phyloP scores from a whole-genome alignment of 2,329 filamentous ascomycete genomes.

The Phaeoacremonium minimum region DNA sequence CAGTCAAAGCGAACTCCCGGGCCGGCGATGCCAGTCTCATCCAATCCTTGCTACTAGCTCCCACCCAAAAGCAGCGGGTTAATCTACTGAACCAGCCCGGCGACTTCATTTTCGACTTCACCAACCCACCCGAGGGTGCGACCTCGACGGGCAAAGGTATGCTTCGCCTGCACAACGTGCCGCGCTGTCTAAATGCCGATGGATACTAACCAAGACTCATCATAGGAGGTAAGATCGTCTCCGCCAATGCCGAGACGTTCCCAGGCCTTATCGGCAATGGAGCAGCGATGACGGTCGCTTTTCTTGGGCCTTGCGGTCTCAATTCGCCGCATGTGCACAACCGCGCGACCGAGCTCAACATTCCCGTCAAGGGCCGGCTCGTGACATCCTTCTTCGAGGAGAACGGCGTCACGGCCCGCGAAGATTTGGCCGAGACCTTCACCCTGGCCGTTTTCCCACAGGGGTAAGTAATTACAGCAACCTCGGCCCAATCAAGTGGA shows the following conservation, averaged over 20 bases:
- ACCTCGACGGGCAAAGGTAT: not conserved
- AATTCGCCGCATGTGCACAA: constrained; percentile 54
- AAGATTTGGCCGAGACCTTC: constrained; percentile 29
- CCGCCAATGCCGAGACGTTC: constrained; percentile 41
- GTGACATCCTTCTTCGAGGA: constrained; percentile 47
- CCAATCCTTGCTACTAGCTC: constrained; percentile 19
- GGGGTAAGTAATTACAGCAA: constrained; percentile 14
- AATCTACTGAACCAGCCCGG: constrained; percentile 24
- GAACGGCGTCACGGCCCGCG: constrained; percentile 32
- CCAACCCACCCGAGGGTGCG: constrained; percentile 8
- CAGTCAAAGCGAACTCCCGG: constrained; percentile 22
- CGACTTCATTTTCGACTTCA: constrained; percentile 39
- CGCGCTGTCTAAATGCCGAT: too few species aligned
- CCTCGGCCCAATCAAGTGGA: too few species aligned
- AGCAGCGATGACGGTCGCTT: constrained; percentile 32
- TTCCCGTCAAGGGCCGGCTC: constrained; percentile 43
- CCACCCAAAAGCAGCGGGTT: constrained; percentile 24
- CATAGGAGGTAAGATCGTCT: constrained; percentile 21
- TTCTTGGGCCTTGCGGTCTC: constrained; percentile 40
- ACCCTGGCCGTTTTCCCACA: constrained; percentile 46
- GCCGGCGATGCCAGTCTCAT: constrained; percentile 19
- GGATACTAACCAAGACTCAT: too few species aligned
- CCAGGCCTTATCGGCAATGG: constrained; percentile 41
- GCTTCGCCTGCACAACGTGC: too few species aligned
- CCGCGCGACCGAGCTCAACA: constrained; percentile 47